phyloP scores from a whole-genome alignment of 257 asterid species.

The Ehretia macrophylla region DNA sequence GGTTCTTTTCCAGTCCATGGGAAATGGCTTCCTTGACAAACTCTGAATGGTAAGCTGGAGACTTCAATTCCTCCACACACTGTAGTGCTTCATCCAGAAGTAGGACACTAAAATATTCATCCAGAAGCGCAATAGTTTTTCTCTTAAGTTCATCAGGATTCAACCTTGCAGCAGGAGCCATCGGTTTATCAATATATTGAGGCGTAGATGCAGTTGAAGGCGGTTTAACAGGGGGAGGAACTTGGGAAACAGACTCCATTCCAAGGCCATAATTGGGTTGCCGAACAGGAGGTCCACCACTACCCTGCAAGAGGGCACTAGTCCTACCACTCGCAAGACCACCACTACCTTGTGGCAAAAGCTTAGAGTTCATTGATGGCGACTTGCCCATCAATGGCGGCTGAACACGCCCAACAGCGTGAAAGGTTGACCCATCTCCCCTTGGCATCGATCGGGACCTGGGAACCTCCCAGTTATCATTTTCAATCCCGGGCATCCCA shows the following conservation, averaged over 20 bases:
- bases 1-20: constrained; percentile 74
- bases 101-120: constrained; percentile 67
- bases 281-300: constrained; percentile 38
- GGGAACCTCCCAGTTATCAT: constrained; percentile 81
- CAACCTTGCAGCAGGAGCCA: constrained; percentile 29
- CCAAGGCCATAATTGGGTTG: constrained; percentile 29
- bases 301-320: constrained; percentile 82
- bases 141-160: constrained; percentile 50
- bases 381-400: constrained; percentile 51
- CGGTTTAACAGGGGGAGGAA: constrained; percentile 27
- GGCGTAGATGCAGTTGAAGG: constrained; percentile 26
- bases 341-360: constrained; percentile 69
- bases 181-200: constrained; percentile 36
- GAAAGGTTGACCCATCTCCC: constrained; percentile 49
- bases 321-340: constrained; percentile 48
- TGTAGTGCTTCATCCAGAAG: constrained; percentile 73
- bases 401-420: constrained; percentile 49
- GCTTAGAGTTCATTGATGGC: constrained; percentile 44
- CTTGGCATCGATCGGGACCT: constrained; percentile 75
- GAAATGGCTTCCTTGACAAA: constrained; percentile 71
- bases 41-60: constrained; percentile 74
- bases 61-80: constrained; percentile 74
- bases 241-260: constrained; percentile 35
- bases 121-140: constrained; percentile 57
- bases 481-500: constrained; percentile 70